phyloP scores from a whole-genome alignment of 1,284 basidiomycete species.

The Cryptococcus sp. region DNA sequence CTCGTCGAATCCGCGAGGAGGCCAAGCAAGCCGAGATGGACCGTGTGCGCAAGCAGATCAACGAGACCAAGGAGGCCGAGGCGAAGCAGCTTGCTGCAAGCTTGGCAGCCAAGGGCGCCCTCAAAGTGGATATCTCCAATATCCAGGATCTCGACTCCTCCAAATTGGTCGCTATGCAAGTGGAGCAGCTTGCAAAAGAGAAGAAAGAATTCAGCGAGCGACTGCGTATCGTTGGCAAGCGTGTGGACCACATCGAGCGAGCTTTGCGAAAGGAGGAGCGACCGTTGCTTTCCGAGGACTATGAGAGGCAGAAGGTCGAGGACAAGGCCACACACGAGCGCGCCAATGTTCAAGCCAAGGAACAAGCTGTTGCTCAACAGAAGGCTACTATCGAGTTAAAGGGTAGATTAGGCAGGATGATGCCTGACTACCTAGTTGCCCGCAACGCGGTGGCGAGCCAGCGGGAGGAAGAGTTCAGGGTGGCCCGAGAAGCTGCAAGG shows the following conservation, averaged over 20 bases:
- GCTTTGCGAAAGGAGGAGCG: constrained; percentile 93
- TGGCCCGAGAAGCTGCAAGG: constrained; percentile 62
- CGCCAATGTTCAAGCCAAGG: constrained; percentile 64
- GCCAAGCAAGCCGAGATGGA: constrained; percentile 72
- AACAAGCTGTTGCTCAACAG: constrained; percentile 66
- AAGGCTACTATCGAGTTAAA: constrained; percentile 74
- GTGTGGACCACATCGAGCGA: constrained; percentile 93
- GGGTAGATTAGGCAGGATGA: constrained; percentile 71
- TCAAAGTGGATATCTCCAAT: constrained; percentile 82
- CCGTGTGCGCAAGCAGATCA: constrained; percentile 77
- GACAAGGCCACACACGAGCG: constrained; percentile 72
- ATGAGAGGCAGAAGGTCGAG: constrained; percentile 77
- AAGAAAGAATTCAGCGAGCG: constrained; percentile 85
- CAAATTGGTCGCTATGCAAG: constrained; percentile 85
- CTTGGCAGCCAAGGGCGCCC: constrained; percentile 77
- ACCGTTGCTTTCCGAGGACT: constrained; percentile 82
- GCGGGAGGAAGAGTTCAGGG: constrained; percentile 71
- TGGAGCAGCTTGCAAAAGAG: constrained; percentile 94
- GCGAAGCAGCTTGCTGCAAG: constrained; percentile 87
- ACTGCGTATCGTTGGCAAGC: constrained; percentile 81
- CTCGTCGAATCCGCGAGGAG: constrained; percentile 67
- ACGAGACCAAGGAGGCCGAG: constrained; percentile 78
- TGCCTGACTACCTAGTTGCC: constrained; percentile 70
- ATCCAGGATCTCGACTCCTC: constrained; percentile 84
- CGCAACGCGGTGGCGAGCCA: constrained; percentile 64